phyloP scores from a whole-genome alignment of 2,329 filamentous ascomycete species.

The Penicillium sp. region DNA sequence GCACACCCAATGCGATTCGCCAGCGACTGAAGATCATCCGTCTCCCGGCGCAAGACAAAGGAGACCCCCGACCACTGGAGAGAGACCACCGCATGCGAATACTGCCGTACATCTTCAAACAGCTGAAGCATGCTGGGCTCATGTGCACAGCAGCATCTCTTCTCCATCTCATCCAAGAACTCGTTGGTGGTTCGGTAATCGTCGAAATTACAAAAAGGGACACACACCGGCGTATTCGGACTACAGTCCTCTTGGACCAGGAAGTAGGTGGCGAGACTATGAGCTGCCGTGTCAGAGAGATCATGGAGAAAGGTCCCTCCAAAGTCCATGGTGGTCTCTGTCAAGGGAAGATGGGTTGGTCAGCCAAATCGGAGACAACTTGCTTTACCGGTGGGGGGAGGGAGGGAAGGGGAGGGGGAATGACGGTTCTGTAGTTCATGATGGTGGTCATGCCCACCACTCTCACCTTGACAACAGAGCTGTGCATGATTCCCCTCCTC shows the following conservation, averaged over 20 bases:
- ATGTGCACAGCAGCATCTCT: background rate
- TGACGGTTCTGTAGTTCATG: too few species aligned
- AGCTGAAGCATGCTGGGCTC: constrained; percentile 2
- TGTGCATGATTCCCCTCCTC: background rate
- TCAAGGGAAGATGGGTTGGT: too few species aligned
- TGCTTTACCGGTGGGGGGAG: background rate
- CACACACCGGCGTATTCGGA: constrained; percentile 1
- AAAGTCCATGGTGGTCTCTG: too few species aligned
- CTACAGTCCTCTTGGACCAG: constrained; percentile 1
- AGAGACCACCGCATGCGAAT: constrained; percentile 2
- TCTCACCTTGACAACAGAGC: background rate
- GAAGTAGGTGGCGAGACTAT: constrained; percentile 7
- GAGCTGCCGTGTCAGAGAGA: too few species aligned
- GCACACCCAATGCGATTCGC: constrained; percentile 6
- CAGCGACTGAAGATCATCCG: constrained; percentile 6
- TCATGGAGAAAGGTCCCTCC: too few species aligned
- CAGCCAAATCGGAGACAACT: too few species aligned
- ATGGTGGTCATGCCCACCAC: too few species aligned
- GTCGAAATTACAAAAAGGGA: constrained; percentile 3
- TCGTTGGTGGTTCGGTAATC: constrained; percentile 1
- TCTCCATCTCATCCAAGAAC: constrained; percentile 8
- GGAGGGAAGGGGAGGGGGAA: too few species aligned
- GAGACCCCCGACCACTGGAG: constrained; percentile 5
- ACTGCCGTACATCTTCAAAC: background rate
- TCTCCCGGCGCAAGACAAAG: constrained; percentile 8